Evolutionary conservation across 495 filamentous ascomycete species (phyloP), one percentile per base, ranked within the genome.

Genomic region (Aspergillus campestris): DNA sequence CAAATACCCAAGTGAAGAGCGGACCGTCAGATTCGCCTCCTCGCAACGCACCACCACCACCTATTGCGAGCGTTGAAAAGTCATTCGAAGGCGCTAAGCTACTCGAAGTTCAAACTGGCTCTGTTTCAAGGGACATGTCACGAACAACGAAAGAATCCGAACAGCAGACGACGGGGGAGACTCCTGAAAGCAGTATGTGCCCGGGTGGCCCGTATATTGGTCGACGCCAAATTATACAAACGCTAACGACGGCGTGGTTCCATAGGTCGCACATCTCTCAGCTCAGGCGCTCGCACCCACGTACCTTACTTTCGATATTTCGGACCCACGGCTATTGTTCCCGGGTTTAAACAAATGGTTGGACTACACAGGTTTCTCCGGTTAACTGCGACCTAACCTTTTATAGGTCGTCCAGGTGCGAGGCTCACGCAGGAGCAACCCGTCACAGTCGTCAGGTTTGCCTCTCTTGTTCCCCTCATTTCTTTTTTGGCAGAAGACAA

Each of bases 261-360:
- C 8, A 30, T 38, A 71, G 67, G 56, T 46, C 62, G 67, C 11
- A 69, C 67, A n/a, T 69, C 67, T 31, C 27, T 70, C 30, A 67
- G 66, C 56, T 65, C 66, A 15, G 50, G 48, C 8, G 56, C 55
- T 41, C 61, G 81, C 69, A 69, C 83, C 50, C 83, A 86, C 42
- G 84, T 91, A 44, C 87, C 87, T 2, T 94, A 89, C 59, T 94
- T 91, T 59, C 70, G 87, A 36, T 94, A 90, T 57, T 90, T 91
- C 58, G 87, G 87, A 0, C 86, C 86, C 1, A 94, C 87, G 3
- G 87, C 87, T 46, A 94, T 94, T 53, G 85, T 90, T 31, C 87
- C 87, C 3, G 87, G 87, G n/a, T 91, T 87, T 64, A 94, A 91
- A 61, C 85, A 90, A 57, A 89, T 91, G 83, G 83, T 92, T 48